These are phyloP conservation scores for Priceomyces carsonii DNA, from an alignment of 805 yeast species.

Conservation along the genomic window DNA sequence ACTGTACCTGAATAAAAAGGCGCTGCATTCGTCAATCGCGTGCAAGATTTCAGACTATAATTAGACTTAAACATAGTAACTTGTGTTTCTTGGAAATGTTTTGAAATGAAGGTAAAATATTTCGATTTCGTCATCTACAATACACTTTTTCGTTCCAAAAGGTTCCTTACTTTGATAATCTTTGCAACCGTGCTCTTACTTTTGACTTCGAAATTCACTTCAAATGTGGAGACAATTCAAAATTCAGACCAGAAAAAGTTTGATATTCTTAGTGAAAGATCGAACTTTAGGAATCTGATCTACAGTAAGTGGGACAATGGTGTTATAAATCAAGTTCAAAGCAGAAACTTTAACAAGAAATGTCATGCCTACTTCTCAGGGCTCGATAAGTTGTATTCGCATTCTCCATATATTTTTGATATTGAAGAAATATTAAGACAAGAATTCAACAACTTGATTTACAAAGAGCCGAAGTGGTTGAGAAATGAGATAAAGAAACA, in stretches of 20 bases:
- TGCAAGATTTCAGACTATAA: neutral
- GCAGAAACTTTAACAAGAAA: conserved; percentile 4
- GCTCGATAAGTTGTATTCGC: conserved; percentile 8
- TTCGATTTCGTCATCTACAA: neutral
- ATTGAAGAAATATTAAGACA: conserved; percentile 9
- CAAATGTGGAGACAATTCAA: neutral
- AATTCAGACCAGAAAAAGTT: conserved; percentile 1
- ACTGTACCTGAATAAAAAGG: neutral
- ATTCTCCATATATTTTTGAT: conserved; percentile 8
- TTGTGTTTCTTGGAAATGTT: neutral
- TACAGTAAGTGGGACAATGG: conserved; percentile 12
- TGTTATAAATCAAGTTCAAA: neutral
- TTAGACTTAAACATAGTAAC: neutral
- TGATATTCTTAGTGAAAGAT: conserved; percentile 12
- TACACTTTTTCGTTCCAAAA: conserved; percentile 5
- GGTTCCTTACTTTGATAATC: neutral
- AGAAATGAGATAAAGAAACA: conserved; percentile 16
- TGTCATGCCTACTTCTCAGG: conserved; percentile 20
- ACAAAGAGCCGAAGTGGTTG: conserved; percentile 28
- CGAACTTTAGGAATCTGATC: conserved; percentile 15
- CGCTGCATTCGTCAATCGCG: neutral
- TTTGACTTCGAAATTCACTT: neutral
- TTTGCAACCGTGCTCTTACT: neutral
- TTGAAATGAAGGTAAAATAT: neutral
- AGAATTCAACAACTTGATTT: conserved; percentile 20